A percentile compares a stretch with the other conserved stretches of the same genome.
Evolutionary conservation across 352 stramenopile genomes (phyloP).

Genomic region (Pythium pyrilobum): DNA sequence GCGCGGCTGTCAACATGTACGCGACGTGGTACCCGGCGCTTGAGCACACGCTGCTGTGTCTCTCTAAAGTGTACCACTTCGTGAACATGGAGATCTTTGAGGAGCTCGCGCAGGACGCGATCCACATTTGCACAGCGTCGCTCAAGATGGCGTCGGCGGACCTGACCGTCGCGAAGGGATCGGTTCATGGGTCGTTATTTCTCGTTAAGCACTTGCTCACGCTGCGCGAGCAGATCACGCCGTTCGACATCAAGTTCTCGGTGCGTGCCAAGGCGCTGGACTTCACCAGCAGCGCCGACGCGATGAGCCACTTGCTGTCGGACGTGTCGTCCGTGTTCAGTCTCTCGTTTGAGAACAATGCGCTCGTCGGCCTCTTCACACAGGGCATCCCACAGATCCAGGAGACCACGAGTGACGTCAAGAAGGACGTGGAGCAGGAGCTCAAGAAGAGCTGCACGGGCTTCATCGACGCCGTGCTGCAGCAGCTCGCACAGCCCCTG

Average conservation of each 20-base stretch:
- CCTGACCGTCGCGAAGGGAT: constrained; percentile 40
- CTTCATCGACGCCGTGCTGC: constrained; percentile 73
- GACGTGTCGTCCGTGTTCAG: constrained; percentile 64
- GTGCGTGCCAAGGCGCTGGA: constrained; percentile 67
- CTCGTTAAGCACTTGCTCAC: constrained; percentile 81
- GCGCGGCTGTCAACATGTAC: constrained; percentile 39
- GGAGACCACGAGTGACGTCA: constrained; percentile 70
- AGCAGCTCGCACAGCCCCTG: constrained; percentile 53
- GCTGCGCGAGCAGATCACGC: constrained; percentile 78
- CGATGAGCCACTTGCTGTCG: constrained; percentile 62
- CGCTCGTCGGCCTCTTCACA: constrained; percentile 55
- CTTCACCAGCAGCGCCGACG: constrained; percentile 70
- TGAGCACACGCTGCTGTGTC: constrained; percentile 75
- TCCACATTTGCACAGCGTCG: constrained; percentile 71
- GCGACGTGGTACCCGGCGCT: constrained; percentile 81
- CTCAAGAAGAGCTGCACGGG: constrained; percentile 75
- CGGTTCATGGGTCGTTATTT: constrained; percentile 66
- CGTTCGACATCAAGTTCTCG: constrained; percentile 80
- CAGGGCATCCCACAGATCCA: constrained; percentile 75
- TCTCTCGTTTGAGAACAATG: constrained; percentile 51
- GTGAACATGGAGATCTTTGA: constrained; percentile 86
- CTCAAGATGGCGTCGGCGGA: constrained; percentile 74
- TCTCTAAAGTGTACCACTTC: constrained; percentile 85
- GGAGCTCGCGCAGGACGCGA: constrained; percentile 77
- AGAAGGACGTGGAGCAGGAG: constrained; percentile 73